These are phyloP conservation scores for Puccinia horiana DNA, from an alignment of 1,284 basidiomycete species.

Conservation along the genomic window DNA sequence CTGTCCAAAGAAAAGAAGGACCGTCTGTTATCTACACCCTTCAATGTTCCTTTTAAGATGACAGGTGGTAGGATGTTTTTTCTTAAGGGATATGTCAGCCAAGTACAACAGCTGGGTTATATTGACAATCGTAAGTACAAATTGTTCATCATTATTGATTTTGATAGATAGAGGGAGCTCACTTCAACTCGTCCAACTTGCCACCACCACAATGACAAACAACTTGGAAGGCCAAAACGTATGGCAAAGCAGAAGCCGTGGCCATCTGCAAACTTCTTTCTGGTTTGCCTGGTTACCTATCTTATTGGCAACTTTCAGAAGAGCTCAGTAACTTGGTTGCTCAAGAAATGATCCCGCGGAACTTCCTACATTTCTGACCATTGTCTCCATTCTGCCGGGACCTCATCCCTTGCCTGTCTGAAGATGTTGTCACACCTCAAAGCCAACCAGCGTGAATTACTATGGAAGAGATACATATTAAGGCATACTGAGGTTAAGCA, in stretches of 20 bases:
- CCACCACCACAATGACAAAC: not conserved
- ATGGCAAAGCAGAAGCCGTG: not conserved
- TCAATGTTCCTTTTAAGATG: not conserved
- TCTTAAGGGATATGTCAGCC: not conserved
- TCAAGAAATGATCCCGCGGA: not conserved
- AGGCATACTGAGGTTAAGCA: too few relatives aligned
- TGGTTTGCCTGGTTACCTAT: not conserved
- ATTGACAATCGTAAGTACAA: not conserved
- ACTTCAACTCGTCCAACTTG: not conserved
- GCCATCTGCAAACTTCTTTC: not conserved
- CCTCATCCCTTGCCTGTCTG: not conserved
- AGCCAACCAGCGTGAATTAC: not conserved
- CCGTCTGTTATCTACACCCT: not conserved
- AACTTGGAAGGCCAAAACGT: not conserved
- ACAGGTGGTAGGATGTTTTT: not conserved
- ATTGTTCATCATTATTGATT: not conserved
- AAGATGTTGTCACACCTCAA: not conserved
- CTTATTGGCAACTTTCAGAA: not conserved
- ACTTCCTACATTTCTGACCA: constrained; percentile 1
- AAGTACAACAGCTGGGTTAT: not conserved
- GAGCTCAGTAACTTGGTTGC: not conserved
- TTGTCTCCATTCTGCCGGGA: not conserved
- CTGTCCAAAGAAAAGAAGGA: not conserved
- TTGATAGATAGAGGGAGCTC: not conserved
- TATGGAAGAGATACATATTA: too few relatives aligned